Base-by-base conservation (phyloP, 768 basidiomycete species). In the Solioccasus polychromus region DNA sequence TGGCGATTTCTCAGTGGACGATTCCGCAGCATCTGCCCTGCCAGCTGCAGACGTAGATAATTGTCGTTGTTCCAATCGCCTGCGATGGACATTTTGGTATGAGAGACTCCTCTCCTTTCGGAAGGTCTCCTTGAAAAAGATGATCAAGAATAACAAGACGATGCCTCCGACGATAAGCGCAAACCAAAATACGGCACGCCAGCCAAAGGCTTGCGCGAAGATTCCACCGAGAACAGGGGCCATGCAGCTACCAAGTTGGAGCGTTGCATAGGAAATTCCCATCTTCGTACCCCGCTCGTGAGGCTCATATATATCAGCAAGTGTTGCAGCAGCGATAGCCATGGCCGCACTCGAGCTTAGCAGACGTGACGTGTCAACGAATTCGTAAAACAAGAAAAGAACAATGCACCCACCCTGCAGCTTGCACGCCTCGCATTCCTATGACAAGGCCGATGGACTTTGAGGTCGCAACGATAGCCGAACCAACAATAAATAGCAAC, bases 161-260 rank as follows among this genome's bases (percentile, higher is more conserved):
- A 72, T 25, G 2, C 79, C 79, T 8, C 77, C 77, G 43, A 82
- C 70, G 24, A 83, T 80, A 3, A 80, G 70, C 28, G 89, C 72
- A 62, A 92, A 90, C 79, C 87, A 94, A 66, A 94, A 91, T 1
- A 88, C 81, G 1, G 85, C 80, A 29, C 92, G 78, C 92, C 92
- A 96, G 42, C 71, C 75, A 62, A 83, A 80, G 0, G 72, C 76
- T 42, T 81, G 72, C 1, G 88, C 80, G 5, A 90, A 64, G 2
- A 68, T 74, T 1, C 89, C 87, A 2, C 88, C 87, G 34, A 89
- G 58, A 24, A 90, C 75, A 1, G 86, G 85, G 0, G 85, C 88
- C 1, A 86, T 41, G 2, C 75, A 74, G 2, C 77, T 74, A 2
- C 88, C 90, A 5, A 92, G 76, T 7, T 91, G 74, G 0, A 88